Evolutionary conservation across 2,329 filamentous ascomycete species (phyloP), one percentile per base, ranked within the genome.

Genomic region (Xenoacremonium recifei): DNA sequence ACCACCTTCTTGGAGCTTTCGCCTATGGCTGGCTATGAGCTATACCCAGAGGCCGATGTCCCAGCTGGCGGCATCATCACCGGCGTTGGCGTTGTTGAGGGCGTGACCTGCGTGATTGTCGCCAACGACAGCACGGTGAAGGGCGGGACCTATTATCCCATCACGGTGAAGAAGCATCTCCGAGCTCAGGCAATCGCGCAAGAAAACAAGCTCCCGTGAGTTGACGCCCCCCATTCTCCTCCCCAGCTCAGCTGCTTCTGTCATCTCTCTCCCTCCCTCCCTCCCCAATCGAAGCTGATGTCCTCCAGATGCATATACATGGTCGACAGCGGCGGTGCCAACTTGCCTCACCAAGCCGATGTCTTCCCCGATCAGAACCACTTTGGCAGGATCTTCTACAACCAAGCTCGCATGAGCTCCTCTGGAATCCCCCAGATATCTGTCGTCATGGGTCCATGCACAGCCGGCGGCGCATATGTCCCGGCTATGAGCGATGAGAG

Each of bases 81-180:
- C 0, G 93, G 92, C 1, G 82, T 97, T 39, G 92, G 92, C 3
- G 85, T 87, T 2, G 87, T 99, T 19, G 87, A 93, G 62, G 92
- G 92, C 12, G 89, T 96, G 19, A 85, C 84, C 30, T 97, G 92
- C 65, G 85, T 96, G 71, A 87, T 97, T 55, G 87, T 96, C 37
- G 91, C 90, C 44, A 96, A 97, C 63, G 92, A 96, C 64, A 95
- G 89, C 70, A 96, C 92, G 15, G 92, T 97, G 60, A 99, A 97
- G 70, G 92, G 92, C 39, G 92, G 92, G 18, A 95, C 92, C 2
- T 99, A 99, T 69, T 97, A 92, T 62, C 92, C 92, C 2, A 89
- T 97, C 55, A 99, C 92, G 0, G 89, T 97, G 45, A 96, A 96
- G 73, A 99, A 99, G 75, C 93, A 97, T 66, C 74, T 97, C 13